phyloP scores from a whole-genome alignment of 2,329 filamentous ascomycete species.

The Blastomyces percursus region DNA sequence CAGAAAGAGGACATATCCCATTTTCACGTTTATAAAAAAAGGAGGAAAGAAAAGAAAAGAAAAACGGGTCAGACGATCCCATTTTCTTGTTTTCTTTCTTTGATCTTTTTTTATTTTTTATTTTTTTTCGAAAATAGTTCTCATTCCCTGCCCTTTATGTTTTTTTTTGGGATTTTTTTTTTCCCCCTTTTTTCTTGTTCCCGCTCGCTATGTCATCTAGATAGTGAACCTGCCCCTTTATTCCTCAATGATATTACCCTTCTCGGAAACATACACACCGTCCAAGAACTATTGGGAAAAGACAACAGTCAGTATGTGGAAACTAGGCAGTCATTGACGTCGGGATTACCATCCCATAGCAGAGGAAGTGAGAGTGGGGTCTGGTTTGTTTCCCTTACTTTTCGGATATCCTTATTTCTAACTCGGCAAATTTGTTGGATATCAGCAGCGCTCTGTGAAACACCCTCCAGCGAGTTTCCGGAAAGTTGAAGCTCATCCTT shows the following conservation, averaged over 20 bases:
- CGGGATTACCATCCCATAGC: no score
- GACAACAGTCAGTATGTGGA: constrained; percentile 4
- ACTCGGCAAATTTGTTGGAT: constrained; percentile 99
- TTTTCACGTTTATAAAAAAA: background rate
- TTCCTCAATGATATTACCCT: constrained; percentile 75
- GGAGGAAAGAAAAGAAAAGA: background rate
- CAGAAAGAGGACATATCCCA: background rate
- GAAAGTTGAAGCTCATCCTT: constrained; percentile 94
- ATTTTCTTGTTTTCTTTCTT: background rate
- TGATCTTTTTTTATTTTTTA: no score
- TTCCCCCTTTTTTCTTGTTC: background rate
- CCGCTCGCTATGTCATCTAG: constrained; percentile 26
- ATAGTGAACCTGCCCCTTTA: constrained; percentile 26
- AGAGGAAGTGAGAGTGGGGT: no score
- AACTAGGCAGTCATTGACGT: background rate
- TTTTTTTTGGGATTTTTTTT: background rate
- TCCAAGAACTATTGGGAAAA: constrained; percentile 73
- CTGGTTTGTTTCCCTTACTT: constrained; percentile 46
- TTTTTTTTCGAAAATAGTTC: background rate
- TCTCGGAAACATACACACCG: constrained; percentile 99
- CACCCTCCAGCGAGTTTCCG: constrained; percentile 93
- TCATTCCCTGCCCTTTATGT: background rate
- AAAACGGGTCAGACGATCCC: background rate
- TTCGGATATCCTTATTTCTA: constrained; percentile 99
- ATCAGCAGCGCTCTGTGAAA: constrained; percentile 96